Percentiles rank a stretch among this genome's conserved stretches.
These are phyloP conservation scores for Trypanosoma brucei DNA, from an alignment of 208 protist genomes.

Conservation along the genomic window DNA sequence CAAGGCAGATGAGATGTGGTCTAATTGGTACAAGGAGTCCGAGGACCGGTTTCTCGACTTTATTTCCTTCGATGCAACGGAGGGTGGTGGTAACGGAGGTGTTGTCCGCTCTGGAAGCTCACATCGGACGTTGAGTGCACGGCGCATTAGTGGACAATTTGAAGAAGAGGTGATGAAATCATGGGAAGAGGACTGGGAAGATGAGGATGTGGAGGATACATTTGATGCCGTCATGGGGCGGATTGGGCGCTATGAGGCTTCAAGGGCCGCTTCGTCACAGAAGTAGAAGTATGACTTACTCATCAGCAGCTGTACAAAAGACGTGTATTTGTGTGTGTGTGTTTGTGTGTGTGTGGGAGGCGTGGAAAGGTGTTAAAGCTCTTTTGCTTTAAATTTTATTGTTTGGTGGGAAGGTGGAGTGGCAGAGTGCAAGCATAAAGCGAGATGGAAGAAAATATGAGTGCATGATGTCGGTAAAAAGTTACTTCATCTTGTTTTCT, in stretches of 20 bases:
- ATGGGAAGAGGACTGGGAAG: slow-evolving; percentile 91
- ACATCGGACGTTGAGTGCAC: slow-evolving; percentile 69
- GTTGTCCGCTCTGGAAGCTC: slow-evolving; percentile 35
- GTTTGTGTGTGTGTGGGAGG: no score
- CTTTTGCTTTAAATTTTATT: no score
- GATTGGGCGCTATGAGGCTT: slow-evolving; percentile 57
- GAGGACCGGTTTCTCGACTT: slow-evolving; percentile 83
- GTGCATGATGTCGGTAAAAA: no score
- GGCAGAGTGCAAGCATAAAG: no score
- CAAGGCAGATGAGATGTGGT: slow-evolving; percentile 70
- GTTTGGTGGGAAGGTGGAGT: no score
- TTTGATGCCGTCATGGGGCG: slow-evolving; percentile 85
- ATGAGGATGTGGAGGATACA: slow-evolving; percentile 90
- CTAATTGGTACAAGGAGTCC: slow-evolving; percentile 75
- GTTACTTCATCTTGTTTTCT: no score
- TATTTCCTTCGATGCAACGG: slow-evolving; percentile 54
- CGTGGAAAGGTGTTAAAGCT: no score
- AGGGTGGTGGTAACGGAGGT: slow-evolving; percentile 11
- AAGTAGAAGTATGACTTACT: not conserved
- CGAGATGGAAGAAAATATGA: no score
- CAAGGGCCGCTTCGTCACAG: slow-evolving; percentile 26
- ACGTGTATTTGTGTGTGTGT: no score
- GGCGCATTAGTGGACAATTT: slow-evolving; percentile 87
- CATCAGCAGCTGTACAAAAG: no score
- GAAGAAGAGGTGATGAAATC: slow-evolving; percentile 87